A percentile compares a stretch with the other conserved stretches of the same genome.
Evolutionary conservation across 176 grass and related monocot genomes (phyloP).

Genomic region (Alopecurus myosuroides): DNA sequence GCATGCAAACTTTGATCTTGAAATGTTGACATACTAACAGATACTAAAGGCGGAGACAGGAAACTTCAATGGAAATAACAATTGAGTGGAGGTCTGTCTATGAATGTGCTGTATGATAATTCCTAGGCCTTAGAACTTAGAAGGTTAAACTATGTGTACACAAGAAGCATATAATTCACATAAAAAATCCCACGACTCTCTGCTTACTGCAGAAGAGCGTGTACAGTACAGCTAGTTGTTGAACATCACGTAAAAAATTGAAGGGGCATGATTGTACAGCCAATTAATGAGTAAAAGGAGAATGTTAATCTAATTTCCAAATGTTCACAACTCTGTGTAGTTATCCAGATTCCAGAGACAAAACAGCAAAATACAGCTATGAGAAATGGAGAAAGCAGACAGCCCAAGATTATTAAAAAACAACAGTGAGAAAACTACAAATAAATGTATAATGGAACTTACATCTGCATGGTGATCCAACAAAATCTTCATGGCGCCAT

Average conservation of each 20-base stretch:
- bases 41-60: background rate
- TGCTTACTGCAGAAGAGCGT: no score
- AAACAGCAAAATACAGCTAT: no score
- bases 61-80: background rate
- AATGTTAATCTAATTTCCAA: background rate
- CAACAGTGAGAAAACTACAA: background rate
- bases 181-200: no score
- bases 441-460: background rate
- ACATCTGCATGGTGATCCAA: constrained; percentile 6
- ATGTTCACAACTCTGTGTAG: no score
- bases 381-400: background rate
- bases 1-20: background rate
- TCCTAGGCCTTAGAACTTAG: background rate
- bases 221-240: no score
- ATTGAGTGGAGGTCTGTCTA: background rate
- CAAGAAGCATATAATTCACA: background rate
- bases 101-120: background rate
- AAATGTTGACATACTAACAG: background rate
- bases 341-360: no score
- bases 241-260: background rate
- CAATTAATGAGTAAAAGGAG: background rate
- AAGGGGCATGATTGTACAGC: background rate
- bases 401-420: background rate
- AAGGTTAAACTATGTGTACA: background rate
- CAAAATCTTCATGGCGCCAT: no score